Evolutionary conservation across 164 flowering plant genomes (phyloP).

Genomic region (Vitis labrusca): DNA sequence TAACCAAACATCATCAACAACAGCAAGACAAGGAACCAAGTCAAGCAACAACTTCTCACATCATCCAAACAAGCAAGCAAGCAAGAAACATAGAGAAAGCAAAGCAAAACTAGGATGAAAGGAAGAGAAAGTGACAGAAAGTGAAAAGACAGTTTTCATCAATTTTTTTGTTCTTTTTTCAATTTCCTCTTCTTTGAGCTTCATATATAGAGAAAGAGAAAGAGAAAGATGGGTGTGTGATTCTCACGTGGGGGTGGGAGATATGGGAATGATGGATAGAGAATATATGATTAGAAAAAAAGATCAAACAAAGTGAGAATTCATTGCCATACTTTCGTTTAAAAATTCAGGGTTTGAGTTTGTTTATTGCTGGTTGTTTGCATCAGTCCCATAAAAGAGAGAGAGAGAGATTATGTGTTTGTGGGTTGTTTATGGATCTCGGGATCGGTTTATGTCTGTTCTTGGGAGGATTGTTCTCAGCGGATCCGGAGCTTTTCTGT

Average conservation of each 20-base stretch:
- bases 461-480: slow-evolving; percentile 31
- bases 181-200: background rate
- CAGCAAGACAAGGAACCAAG: slow-evolving; percentile 11
- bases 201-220: slow-evolving; percentile 2
- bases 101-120: slow-evolving; percentile 6
- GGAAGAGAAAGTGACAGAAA: background rate
- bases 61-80: slow-evolving; percentile 11
- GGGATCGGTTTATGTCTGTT: slow-evolving; percentile 59
- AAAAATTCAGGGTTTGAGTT: slow-evolving; percentile 18
- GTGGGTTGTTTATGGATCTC: slow-evolving; percentile 25
- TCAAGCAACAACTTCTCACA: slow-evolving; percentile 13
- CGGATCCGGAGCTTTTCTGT: slow-evolving; percentile 53
- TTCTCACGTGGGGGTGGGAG: slow-evolving; percentile 46
- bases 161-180: no score
- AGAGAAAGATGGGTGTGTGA: slow-evolving; percentile 19
- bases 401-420: background rate
- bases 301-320: slow-evolving; percentile 1
- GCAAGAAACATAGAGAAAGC: slow-evolving; percentile 12
- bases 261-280: slow-evolving; percentile 24
- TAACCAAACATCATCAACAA: slow-evolving; percentile 50
- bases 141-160: background rate
- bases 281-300: slow-evolving; percentile 22
- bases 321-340: slow-evolving; percentile 10
- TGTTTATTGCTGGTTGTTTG: background rate
- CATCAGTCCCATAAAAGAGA: background rate